Percentiles rank a stretch among this genome's conserved stretches.
Evolutionary conservation across 352 stramenopile genomes (phyloP).

Genomic region (Pythium vanterpoolii): DNA sequence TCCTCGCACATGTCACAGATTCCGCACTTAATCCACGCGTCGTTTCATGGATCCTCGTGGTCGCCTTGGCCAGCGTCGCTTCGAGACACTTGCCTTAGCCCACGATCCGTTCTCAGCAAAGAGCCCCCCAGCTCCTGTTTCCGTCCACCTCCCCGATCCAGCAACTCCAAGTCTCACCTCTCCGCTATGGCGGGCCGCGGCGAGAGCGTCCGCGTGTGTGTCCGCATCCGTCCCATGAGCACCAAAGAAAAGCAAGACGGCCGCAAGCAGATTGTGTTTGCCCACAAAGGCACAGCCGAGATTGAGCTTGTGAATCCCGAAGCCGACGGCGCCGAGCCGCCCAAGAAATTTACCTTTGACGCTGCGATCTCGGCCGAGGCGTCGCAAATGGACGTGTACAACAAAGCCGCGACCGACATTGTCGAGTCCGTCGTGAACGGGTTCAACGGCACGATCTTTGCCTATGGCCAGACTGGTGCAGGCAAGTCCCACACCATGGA

Average conservation of each 20-base stretch:
- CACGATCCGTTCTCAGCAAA: too few species aligned
- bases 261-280: slow-evolving; percentile 73
- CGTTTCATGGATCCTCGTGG: slow-evolving; percentile 1
- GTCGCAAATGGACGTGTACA: slow-evolving; percentile 91
- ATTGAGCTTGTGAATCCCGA: slow-evolving; percentile 88
- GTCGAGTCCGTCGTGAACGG: slow-evolving; percentile 93
- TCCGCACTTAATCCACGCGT: slow-evolving; percentile 6
- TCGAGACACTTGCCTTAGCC: not conserved
- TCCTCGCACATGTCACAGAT: slow-evolving; percentile 14
- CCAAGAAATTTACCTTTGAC: slow-evolving; percentile 96
- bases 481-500: slow-evolving; percentile 92
- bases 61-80: not conserved
- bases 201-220: slow-evolving; percentile 92
- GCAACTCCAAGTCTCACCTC: not conserved
- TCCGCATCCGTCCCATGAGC: slow-evolving; percentile 91
- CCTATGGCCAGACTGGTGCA: slow-evolving; percentile 90
- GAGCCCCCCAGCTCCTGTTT: too few species aligned
- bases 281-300: slow-evolving; percentile 68
- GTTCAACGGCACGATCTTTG: slow-evolving; percentile 97
- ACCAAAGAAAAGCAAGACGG: slow-evolving; percentile 91
- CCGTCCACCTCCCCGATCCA: not conserved
- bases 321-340: slow-evolving; percentile 63
- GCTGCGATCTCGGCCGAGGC: slow-evolving; percentile 84
- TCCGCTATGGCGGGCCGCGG: slow-evolving; percentile 32
- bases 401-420: slow-evolving; percentile 85